phyloP scores from a whole-genome alignment of 768 basidiomycete species.

The Termitomyces sp. region DNA sequence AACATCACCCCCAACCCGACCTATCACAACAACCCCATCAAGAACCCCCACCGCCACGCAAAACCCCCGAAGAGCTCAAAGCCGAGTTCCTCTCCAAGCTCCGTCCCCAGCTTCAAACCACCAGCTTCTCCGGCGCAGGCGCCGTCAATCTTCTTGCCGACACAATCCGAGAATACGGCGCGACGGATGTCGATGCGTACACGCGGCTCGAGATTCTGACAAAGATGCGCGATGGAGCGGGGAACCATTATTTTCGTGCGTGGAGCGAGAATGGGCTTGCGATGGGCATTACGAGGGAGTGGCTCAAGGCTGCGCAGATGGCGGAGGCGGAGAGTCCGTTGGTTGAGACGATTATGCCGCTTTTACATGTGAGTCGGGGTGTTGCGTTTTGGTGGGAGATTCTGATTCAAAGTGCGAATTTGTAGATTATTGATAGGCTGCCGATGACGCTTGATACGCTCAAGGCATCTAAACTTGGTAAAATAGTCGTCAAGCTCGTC shows the following conservation, averaged over 20 bases:
- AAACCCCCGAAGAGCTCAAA: slow-evolving; percentile 52
- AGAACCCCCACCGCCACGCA: slow-evolving; percentile 25
- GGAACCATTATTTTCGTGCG: slow-evolving; percentile 83
- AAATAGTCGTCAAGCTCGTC: slow-evolving; percentile 71
- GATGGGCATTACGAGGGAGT: slow-evolving; percentile 78
- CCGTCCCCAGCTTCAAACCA: slow-evolving; percentile 54
- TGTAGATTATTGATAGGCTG: slow-evolving; percentile 79
- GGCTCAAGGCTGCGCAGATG: slow-evolving; percentile 71
- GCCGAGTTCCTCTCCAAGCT: slow-evolving; percentile 52
- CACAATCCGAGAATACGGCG: slow-evolving; percentile 58
- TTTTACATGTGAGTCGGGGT: slow-evolving; percentile 72
- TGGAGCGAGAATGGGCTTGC: slow-evolving; percentile 78
- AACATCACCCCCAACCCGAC: neutral
- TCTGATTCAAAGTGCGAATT: neutral
- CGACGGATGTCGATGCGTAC: slow-evolving; percentile 60
- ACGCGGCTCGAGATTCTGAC: slow-evolving; percentile 75
- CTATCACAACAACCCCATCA: slow-evolving; percentile 13
- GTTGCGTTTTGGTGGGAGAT: neutral
- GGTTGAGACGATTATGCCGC: slow-evolving; percentile 80
- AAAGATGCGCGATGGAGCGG: slow-evolving; percentile 80
- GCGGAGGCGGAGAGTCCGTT: slow-evolving; percentile 53
- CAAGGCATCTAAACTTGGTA: slow-evolving; percentile 73
- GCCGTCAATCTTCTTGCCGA: slow-evolving; percentile 64
- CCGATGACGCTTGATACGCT: slow-evolving; percentile 72
- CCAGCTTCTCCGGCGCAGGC: slow-evolving; percentile 65